Evolutionary conservation across 805 yeast species (phyloP), one percentile per base, ranked within the genome.

Genomic region (Suhomyces vadensis): DNA sequence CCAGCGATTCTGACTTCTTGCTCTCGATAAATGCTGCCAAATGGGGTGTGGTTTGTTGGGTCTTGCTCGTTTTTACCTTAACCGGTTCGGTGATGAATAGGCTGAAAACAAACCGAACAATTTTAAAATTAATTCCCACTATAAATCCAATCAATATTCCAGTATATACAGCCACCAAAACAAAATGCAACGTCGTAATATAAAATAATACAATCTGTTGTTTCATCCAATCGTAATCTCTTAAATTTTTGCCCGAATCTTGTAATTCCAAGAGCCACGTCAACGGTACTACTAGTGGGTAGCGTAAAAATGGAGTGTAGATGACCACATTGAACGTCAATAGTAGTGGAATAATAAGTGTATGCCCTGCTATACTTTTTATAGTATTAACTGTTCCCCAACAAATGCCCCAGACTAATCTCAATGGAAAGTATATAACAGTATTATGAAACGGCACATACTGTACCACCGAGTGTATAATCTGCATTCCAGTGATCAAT

Each of bases 231-330:
- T n/a, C 39, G 20, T 39, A 29, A 27, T 42, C 37, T 21, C 37
- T 23, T 19, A 41, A 21, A 9, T 31, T 24, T 3, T 16, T n/a
- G 2, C 22, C 24, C 8, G 39, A 19, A n/a, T 43, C 47, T 11
- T 50, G 41, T 14, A 50, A 37, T 31, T 42, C 48, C n/a, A 50
- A 37, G 3, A 50, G 26, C 35, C 48, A 50, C 17, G 21, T 23
- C 25, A 50, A 21, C 6, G 51, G 54, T 4, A 35, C 44, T 8
- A 44, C 25, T 13, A 50, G 36, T 9, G 54, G 54, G 13, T 47
- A 38, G 37, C 31, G 35, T 24, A 50, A 21, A 33, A 50, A 45
- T n/a, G 48, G 49, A 5, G 46, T 45, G 29, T 47, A 50, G 5
- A 50, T 26, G 23, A 43, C 27, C 11, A 50, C 48, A 22, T 40